phyloP scores from a whole-genome alignment of 306 rosid species.

The Lagenaria siceraria region DNA sequence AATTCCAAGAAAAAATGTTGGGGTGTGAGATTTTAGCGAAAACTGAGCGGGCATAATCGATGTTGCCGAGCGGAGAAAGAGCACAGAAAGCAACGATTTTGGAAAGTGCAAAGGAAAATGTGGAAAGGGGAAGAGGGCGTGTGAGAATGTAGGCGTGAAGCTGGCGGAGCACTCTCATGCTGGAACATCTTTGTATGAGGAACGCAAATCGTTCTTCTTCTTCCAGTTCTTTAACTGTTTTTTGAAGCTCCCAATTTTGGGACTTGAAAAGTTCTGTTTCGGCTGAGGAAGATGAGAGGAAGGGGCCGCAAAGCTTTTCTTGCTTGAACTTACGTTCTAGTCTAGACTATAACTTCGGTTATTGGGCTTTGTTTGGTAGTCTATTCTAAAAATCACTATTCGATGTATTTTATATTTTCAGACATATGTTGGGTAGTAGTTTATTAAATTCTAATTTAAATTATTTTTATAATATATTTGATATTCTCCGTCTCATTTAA shows the following conservation, averaged over 20 bases:
- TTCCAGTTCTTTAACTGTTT: constrained; percentile 13
- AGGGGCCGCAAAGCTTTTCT: too few relatives aligned
- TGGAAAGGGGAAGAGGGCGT: constrained; percentile 9
- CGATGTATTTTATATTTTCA: too few relatives aligned
- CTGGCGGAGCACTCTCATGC: constrained; percentile 16
- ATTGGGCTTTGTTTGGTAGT: too few relatives aligned
- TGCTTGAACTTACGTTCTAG: too few relatives aligned
- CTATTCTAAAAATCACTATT: too few relatives aligned
- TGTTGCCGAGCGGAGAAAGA: constrained; percentile 13
- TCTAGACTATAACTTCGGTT: too few relatives aligned
- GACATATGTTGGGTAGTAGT: too few relatives aligned
- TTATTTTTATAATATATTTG: too few relatives aligned
- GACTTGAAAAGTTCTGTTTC: background rate
- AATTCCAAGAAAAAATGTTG: constrained; percentile 17
- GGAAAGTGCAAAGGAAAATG: constrained; percentile 19
- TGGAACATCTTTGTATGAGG: constrained; percentile 15
- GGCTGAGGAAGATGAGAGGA: background rate
- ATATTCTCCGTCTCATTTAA: too few relatives aligned
- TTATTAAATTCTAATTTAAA: too few relatives aligned
- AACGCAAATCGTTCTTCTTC: constrained; percentile 18
- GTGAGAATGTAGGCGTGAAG: constrained; percentile 13
- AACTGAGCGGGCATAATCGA: constrained; percentile 8
- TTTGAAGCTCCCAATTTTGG: background rate
- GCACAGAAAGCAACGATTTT: constrained; percentile 16
- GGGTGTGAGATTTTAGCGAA: constrained; percentile 2